Base-by-base conservation (phyloP, 768 basidiomycete genomes). In the Suillus americanus region DNA sequence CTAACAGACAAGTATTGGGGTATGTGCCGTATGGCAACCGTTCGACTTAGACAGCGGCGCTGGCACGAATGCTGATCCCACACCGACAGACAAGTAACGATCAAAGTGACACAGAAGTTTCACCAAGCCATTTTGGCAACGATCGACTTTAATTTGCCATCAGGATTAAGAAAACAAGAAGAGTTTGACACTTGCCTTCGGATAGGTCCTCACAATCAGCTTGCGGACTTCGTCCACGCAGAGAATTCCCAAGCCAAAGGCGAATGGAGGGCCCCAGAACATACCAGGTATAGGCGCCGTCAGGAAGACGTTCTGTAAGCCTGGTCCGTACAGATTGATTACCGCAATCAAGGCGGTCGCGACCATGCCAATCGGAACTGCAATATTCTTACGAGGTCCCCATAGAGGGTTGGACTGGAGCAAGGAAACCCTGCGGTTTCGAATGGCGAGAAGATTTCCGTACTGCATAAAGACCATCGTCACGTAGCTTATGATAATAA, bases 241-340 rank as follows among this genome's bases (percentile, higher is more conserved):
- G 61, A 84, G 66, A 6, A 84, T 72, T 1, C 69, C 81, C 14
- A 79, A 51, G 2, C 80, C 83, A 43, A 83, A 81, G 2, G 71
- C 75, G 62, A 83, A 79, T 2, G 83, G 82, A 35, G 81, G 72
- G 16, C 80, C 75, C 83, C 83, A 84, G 70, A 82, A 84, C 78
- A 79, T 81, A 2, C 74, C 69, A 2, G 80, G 82, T 33, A 83
- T 82, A 7, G 80, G 79, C 2, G 78, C 69, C 4, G 82, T 84
- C 2, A 38, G 41, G 60, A 84, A 84, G 30, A 83, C 80, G 0
- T 51, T 30, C 61, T 83, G 79, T n/a, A 84, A 66, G 2, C 82
- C 82, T 7, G 70, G 74, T 1, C 82, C 83, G 43, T 84, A 81
- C 41, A 82, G 63, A 65, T 83, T 82, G 61, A 74, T 74, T 1